Percentiles rank a stretch among this genome's conserved stretches.
phyloP scores from a whole-genome alignment of 1,284 basidiomycete species.

The Albatrellus sp. region DNA sequence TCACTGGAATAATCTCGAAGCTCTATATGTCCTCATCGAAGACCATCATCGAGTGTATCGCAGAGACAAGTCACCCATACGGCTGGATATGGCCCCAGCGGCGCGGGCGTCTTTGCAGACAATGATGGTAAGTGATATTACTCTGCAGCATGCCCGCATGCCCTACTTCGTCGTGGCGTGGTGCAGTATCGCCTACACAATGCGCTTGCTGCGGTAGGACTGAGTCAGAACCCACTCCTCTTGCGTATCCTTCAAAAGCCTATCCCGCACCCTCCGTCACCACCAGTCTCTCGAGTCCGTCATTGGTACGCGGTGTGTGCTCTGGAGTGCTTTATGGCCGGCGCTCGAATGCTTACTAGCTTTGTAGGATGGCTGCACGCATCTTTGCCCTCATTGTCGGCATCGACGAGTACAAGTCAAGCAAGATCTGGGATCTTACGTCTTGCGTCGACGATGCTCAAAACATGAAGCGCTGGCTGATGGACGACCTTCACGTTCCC shows the following conservation, averaged over 20 bases:
- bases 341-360: not conserved
- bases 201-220: not conserved
- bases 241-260: too few species aligned
- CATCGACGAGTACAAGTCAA: conserved; percentile 52
- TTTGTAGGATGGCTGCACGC: conserved; percentile 27
- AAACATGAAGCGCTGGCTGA: conserved; percentile 41
- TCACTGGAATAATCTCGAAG: too few species aligned
- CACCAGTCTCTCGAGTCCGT: not conserved
- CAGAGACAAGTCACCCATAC: too few species aligned
- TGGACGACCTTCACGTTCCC: conserved; percentile 41
- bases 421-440: conserved; percentile 49
- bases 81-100: too few species aligned
- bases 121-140: too few species aligned
- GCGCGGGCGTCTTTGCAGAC: too few species aligned
- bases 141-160: too few species aligned
- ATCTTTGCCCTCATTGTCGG: conserved; percentile 53
- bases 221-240: not conserved
- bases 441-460: conserved; percentile 50
- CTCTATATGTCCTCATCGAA: too few species aligned
- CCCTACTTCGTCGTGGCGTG: not conserved
- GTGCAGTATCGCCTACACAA: conserved; percentile 2
- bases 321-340: not conserved
- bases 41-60: too few species aligned
- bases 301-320: conserved; percentile 1
- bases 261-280: too few species aligned